Conservation (phyloP, 306 rosid genomes). For the Herpetospermum pedunculosum region DNA sequence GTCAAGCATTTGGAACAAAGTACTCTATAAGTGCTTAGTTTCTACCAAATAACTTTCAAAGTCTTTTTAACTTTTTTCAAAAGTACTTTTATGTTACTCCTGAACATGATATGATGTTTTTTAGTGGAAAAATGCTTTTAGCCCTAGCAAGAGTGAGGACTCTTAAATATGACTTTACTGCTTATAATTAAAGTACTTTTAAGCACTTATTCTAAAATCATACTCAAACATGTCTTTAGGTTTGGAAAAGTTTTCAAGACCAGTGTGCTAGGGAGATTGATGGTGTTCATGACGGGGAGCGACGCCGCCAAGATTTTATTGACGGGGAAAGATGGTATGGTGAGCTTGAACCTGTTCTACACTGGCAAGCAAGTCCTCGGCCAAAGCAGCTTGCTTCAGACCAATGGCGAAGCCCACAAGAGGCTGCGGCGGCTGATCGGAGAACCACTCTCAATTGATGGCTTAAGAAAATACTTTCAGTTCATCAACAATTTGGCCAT, state of each 20-base stretch:
- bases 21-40: too few species aligned
- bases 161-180: background rate
- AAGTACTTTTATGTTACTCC: too few species aligned
- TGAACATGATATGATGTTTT: background rate
- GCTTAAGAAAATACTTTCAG: constrained; percentile 58
- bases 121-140: background rate
- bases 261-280: constrained; percentile 61
- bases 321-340: constrained; percentile 72
- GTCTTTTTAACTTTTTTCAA: background rate
- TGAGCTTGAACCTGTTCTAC: constrained; percentile 67
- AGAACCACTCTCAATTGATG: constrained; percentile 70
- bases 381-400: constrained; percentile 71
- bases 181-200: background rate
- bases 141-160: background rate
- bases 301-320: constrained; percentile 69
- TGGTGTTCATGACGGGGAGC: constrained; percentile 77
- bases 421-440: constrained; percentile 61
- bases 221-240: constrained; percentile 12
- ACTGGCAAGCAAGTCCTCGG: constrained; percentile 76
- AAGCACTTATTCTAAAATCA: background rate
- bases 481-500: constrained; percentile 58
- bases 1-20: too few species aligned
- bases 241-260: constrained; percentile 82
- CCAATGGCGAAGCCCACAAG: constrained; percentile 70
- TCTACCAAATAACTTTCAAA: too few species aligned